Conservation (phyloP, 225 moss, liverwort and hornwort species). For the Lunularia cruciata region DNA sequence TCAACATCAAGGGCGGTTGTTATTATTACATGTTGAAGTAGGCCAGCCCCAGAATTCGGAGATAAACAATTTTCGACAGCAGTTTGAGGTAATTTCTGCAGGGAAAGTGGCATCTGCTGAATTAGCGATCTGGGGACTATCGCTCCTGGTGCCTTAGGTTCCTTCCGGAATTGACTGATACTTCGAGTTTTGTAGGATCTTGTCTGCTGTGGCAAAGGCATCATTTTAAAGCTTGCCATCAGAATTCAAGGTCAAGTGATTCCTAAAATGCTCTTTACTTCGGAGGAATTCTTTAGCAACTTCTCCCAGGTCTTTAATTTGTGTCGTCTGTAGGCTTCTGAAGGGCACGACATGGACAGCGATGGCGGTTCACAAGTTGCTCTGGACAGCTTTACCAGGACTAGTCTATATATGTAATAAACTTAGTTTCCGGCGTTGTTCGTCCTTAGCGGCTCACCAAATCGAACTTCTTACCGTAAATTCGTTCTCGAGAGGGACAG, state of each 20-base stretch:
- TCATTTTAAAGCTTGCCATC: neutral
- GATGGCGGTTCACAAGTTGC: conserved; percentile 37
- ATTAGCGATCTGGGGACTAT: neutral
- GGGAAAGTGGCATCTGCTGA: neutral
- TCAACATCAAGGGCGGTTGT: neutral
- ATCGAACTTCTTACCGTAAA: no score
- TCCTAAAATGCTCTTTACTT: conserved; percentile 26
- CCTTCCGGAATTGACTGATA: neutral
- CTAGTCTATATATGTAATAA: no score
- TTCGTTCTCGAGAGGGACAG: no score
- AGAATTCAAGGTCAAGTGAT: neutral
- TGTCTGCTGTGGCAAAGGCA: neutral
- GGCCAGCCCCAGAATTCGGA: neutral
- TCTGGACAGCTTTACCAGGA: conserved; percentile 38
- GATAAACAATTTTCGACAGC: neutral
- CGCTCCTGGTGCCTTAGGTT: neutral
- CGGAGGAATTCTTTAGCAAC: neutral
- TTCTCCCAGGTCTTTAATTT: neutral
- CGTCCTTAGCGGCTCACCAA: no score
- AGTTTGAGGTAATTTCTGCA: neutral
- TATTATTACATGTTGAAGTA: neutral
- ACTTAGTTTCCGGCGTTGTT: no score
- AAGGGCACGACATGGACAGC: conserved; percentile 31
- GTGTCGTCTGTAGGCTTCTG: neutral
- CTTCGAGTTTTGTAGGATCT: neutral